Evolutionary conservation across 2,329 filamentous ascomycete species (phyloP).

Genomic region (Colletotrichum nymphaeae): DNA sequence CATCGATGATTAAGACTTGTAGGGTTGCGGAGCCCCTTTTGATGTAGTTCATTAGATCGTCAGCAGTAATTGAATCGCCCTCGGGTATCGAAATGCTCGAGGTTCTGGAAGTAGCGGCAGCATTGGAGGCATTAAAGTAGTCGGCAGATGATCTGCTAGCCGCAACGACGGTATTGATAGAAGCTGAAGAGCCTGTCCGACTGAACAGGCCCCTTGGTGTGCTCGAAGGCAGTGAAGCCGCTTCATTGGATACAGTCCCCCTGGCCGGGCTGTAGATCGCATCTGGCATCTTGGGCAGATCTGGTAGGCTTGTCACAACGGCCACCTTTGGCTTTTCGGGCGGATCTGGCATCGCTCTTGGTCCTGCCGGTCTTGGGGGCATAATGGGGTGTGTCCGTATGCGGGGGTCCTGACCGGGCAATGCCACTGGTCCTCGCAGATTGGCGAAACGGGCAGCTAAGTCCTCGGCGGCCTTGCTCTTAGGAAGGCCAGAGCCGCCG

Average conservation of each 20-base stretch:
- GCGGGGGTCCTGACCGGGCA: conserved; percentile 62
- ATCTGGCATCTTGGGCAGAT: conserved; percentile 76
- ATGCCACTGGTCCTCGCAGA: conserved; percentile 57
- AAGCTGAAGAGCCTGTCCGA: conserved; percentile 51
- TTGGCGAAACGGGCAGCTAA: conserved; percentile 68
- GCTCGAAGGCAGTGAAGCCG: conserved; percentile 73
- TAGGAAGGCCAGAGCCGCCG: conserved; percentile 39
- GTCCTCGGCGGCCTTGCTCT: conserved; percentile 55
- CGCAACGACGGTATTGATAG: conserved; percentile 42
- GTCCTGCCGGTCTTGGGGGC: conserved; percentile 54
- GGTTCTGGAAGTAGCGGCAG: conserved; percentile 45
- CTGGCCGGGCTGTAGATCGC: conserved; percentile 84
- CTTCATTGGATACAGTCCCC: conserved; percentile 74
- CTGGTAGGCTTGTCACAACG: conserved; percentile 63
- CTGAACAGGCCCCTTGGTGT: conserved; percentile 73
- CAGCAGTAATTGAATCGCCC: conserved; percentile 70
- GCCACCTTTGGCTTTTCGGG: conserved; percentile 56
- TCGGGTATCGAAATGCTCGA: conserved; percentile 54
- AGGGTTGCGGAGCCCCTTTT: conserved; percentile 56
- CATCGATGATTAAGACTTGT: conserved; percentile 85
- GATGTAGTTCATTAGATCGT: conserved; percentile 79
- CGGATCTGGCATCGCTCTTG: conserved; percentile 63
- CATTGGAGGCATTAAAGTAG: conserved; percentile 44
- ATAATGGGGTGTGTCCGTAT: conserved; percentile 61
- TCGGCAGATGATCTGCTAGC: conserved; percentile 40